Conservation (phyloP, 495 filamentous ascomycete species). For the Podospora fimiseda region DNA sequence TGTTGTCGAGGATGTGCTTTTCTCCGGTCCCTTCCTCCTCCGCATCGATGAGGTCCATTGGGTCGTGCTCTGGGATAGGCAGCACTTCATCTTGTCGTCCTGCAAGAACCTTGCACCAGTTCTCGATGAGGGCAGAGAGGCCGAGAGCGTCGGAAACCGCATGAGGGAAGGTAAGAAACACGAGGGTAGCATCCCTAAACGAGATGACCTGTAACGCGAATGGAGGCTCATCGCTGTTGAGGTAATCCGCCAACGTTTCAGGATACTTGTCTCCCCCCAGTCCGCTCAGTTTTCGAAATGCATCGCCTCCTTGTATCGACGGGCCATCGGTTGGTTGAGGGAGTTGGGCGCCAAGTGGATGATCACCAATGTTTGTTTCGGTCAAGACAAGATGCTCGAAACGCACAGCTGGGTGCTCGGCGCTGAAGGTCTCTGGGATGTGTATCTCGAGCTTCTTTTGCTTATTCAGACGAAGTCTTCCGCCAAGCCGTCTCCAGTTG, state of each 20-base stretch:
- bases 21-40: conserved; percentile 11
- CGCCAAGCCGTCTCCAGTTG: conserved; percentile 43
- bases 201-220: conserved; percentile 42
- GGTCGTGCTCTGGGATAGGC: conserved; percentile 29
- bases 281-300: conserved; percentile 10
- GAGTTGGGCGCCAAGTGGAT: conserved; percentile 27
- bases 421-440: conserved; percentile 35
- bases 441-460: conserved; percentile 39
- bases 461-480: conserved; percentile 34
- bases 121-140: conserved; percentile 26
- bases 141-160: conserved; percentile 43
- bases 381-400: conserved; percentile 29
- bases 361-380: conserved; percentile 25
- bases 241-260: conserved; percentile 32
- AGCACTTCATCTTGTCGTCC: conserved; percentile 34
- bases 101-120: conserved; percentile 34
- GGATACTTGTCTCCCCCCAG: conserved; percentile 16
- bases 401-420: conserved; percentile 31
- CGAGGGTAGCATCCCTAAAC: conserved; percentile 43
- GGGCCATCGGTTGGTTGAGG: conserved; percentile 25
- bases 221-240: conserved; percentile 37
- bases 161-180: conserved; percentile 42
- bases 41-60: conserved; percentile 17
- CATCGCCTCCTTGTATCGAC: conserved; percentile 27
- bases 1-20: conserved; percentile 17